Evolutionary conservation across 2,329 filamentous ascomycete species (phyloP).

Genomic region (Ophiostoma novo-ulmi): DNA sequence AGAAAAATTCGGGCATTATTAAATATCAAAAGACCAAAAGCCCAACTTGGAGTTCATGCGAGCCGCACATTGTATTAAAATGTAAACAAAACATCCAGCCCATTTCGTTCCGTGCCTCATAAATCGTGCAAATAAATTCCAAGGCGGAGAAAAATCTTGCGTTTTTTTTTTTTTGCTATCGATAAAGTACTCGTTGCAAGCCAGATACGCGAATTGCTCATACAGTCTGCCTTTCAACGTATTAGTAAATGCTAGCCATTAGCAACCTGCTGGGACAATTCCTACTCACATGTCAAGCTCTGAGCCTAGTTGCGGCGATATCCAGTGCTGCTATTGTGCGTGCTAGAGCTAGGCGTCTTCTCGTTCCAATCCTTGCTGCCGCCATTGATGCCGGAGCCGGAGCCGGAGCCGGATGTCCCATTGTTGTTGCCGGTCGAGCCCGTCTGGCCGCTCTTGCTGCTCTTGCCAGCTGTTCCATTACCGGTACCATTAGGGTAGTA

Average conservation of each 20-base stretch:
- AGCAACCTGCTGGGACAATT: neutral
- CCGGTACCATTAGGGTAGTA: neutral
- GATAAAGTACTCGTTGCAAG: neutral
- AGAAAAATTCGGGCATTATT: neutral
- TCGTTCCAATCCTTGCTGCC: neutral
- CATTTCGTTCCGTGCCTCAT: neutral
- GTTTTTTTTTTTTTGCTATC: neutral
- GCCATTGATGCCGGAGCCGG: neutral
- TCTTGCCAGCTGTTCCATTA: neutral
- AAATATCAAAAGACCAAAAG: neutral
- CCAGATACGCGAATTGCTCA: neutral
- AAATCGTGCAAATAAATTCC: neutral
- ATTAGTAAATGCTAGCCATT: neutral
- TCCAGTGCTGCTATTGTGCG: neutral
- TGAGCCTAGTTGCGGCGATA: neutral
- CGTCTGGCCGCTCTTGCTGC: neutral
- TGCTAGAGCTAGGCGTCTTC: neutral
- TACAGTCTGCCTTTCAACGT: neutral
- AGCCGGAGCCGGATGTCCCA: neutral
- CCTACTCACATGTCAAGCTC: neutral
- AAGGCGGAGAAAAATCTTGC: neutral
- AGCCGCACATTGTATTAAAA: neutral
- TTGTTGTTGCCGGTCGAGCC: neutral
- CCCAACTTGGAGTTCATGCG: neutral
- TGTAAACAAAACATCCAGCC: neutral